phyloP scores from a whole-genome alignment of 176 grass and related monocot species.

The Lolium rigidum region DNA sequence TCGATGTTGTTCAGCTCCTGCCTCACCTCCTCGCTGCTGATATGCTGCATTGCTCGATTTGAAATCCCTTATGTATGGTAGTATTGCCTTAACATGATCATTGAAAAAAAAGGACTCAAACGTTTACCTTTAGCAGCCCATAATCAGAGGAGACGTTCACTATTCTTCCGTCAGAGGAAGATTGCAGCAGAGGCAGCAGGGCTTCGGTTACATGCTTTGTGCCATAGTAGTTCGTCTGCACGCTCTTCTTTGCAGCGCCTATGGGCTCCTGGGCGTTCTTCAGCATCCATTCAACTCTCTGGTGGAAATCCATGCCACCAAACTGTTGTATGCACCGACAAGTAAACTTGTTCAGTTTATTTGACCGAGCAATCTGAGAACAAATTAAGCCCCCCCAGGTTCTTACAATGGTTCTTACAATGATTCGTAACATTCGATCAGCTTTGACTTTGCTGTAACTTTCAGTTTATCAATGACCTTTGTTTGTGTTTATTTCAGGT shows the following conservation, averaged over 20 bases:
- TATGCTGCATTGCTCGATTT: slow-evolving; percentile 8
- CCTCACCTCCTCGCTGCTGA: slow-evolving; percentile 47
- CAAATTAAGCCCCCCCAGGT: too few species aligned
- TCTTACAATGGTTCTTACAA: too few species aligned
- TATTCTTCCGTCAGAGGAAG: background rate
- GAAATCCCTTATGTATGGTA: background rate
- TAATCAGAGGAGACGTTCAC: background rate
- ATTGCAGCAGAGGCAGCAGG: background rate
- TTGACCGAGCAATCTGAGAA: background rate
- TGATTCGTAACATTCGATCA: too few species aligned
- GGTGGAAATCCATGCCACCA: background rate
- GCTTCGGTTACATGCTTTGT: background rate
- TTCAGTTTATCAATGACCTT: too few species aligned
- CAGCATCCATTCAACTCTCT: slow-evolving; percentile 2
- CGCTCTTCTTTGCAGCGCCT: background rate
- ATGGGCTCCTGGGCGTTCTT: background rate
- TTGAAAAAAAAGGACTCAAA: background rate
- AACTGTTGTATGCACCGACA: background rate
- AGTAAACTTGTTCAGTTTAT: background rate
- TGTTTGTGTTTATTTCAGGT: too few species aligned
- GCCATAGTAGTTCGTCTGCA: slow-evolving; percentile 13
- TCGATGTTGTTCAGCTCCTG: slow-evolving; percentile 51
- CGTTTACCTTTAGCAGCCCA: background rate
- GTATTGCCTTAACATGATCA: background rate
- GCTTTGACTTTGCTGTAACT: too few species aligned